These are phyloP conservation scores for Colletotrichum ledebouriae DNA, from an alignment of 2,329 filamentous ascomycete species.

Conservation along the genomic window DNA sequence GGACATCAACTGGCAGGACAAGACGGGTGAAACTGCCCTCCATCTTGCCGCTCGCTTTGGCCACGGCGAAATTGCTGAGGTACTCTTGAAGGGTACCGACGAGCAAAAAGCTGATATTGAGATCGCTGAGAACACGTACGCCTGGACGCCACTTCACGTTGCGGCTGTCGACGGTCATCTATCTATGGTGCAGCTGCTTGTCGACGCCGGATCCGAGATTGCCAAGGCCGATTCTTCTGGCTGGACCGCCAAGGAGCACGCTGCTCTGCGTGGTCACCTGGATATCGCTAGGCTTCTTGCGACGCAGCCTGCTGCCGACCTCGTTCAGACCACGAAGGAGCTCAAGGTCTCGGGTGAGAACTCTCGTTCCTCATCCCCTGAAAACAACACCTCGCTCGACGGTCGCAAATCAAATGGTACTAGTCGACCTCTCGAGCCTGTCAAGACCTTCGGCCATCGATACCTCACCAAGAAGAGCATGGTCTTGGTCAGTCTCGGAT, in stretches of 20 bases:
- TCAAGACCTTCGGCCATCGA: slow-evolving; percentile 96
- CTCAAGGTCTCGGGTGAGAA: slow-evolving; percentile 48
- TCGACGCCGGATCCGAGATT: slow-evolving; percentile 82
- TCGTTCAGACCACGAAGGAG: slow-evolving; percentile 28
- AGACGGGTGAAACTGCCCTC: slow-evolving; percentile 89
- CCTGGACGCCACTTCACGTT: slow-evolving; percentile 96
- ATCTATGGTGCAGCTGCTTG: slow-evolving; percentile 79
- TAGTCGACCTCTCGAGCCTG: slow-evolving; percentile 75
- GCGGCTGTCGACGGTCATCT: slow-evolving; percentile 90
- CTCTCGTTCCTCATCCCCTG: slow-evolving; percentile 35
- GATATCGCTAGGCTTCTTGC: slow-evolving; percentile 80
- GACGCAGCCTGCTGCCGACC: slow-evolving; percentile 57
- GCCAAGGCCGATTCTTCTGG: slow-evolving; percentile 85
- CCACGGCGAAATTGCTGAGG: slow-evolving; percentile 82
- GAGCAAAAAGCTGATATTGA: slow-evolving; percentile 83
- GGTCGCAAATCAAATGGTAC: slow-evolving; percentile 67
- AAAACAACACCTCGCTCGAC: slow-evolving; percentile 68
- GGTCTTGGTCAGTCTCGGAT: slow-evolving; percentile 91
- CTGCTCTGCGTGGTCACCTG: slow-evolving; percentile 89
- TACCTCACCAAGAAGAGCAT: slow-evolving; percentile 92
- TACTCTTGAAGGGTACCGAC: slow-evolving; percentile 78
- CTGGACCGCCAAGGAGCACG: slow-evolving; percentile 95
- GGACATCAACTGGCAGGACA: slow-evolving; percentile 93
- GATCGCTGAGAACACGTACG: slow-evolving; percentile 84
- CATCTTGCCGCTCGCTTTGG: slow-evolving; percentile 93